phyloP scores from a whole-genome alignment of 352 stramenopile species.

The Pilasporangium apinafurcum region DNA sequence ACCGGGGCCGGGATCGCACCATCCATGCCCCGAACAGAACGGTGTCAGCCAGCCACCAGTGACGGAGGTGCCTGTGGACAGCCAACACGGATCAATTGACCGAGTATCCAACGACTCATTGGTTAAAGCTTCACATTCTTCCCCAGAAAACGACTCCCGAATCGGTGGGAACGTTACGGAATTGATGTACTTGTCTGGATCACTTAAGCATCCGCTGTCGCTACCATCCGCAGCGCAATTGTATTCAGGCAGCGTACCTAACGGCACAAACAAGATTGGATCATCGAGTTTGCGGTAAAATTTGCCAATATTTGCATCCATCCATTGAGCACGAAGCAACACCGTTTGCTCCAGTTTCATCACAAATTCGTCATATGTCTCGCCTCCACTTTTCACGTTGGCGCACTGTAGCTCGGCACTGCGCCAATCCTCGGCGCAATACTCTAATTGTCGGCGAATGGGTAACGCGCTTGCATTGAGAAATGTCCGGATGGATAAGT shows the following conservation, averaged over 20 bases:
- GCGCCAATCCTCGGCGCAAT: constrained; percentile 37
- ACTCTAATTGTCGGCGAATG: constrained; percentile 34
- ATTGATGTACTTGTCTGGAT: constrained; percentile 20
- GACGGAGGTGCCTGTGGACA: constrained; percentile 54
- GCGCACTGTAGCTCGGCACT: constrained; percentile 49
- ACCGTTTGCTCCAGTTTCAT: constrained; percentile 21
- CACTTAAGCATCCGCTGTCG: constrained; percentile 10
- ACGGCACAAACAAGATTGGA: constrained; percentile 6
- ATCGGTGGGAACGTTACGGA: constrained; percentile 32
- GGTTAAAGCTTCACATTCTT: constrained; percentile 5
- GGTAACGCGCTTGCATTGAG: constrained; percentile 25
- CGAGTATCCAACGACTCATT: constrained; percentile 15
- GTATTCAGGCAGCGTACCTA: constrained; percentile 7
- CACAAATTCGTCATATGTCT: constrained; percentile 29
- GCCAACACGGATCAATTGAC: constrained; percentile 76
- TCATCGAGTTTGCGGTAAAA: constrained; percentile 11
- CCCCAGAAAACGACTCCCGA: constrained; percentile 15
- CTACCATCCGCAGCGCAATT: constrained; percentile 12
- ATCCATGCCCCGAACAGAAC: constrained; percentile 69
- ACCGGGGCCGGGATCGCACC: constrained; percentile 51
- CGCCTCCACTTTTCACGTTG: constrained; percentile 36
- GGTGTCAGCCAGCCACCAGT: constrained; percentile 41
- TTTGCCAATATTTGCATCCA: constrained; percentile 15
- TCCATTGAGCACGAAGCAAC: constrained; percentile 38
- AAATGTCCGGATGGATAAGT: constrained; percentile 39